A percentile compares a stretch with the other conserved stretches of the same genome.
Evolutionary conservation across 345 rosid genomes (phyloP).

Genomic region (Raphanus raphanistrum): DNA sequence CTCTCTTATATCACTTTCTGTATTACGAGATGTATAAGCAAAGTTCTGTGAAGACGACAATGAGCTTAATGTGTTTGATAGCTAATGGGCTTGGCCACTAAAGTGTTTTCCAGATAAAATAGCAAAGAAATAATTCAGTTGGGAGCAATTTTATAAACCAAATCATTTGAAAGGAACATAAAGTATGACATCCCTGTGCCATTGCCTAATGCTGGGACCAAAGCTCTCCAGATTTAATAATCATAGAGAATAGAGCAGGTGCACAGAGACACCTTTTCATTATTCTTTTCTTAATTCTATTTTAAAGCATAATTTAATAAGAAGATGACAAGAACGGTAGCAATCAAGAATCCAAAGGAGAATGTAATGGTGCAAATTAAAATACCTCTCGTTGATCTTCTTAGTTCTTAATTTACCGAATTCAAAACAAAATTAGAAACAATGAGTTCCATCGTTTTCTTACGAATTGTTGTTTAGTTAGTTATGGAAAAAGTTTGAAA

Average conservation of each 20-base stretch:
- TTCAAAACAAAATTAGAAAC: no score
- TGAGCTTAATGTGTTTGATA: no score
- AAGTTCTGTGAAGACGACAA: no score
- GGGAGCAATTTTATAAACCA: slow-evolving; percentile 4
- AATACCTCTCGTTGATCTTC: neutral
- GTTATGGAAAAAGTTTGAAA: neutral
- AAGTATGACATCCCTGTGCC: slow-evolving; percentile 23
- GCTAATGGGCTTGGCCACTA: no score
- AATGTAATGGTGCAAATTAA: neutral
- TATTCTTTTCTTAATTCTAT: neutral
- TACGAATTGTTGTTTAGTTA: neutral
- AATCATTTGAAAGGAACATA: slow-evolving; percentile 15
- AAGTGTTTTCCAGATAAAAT: neutral
- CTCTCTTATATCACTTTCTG: no score
- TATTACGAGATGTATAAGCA: no score
- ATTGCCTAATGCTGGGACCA: slow-evolving; percentile 18
- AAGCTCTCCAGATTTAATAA: neutral
- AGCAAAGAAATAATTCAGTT: neutral
- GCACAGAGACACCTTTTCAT: neutral
- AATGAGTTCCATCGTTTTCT: slow-evolving; percentile 1
- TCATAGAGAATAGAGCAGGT: slow-evolving; percentile 30
- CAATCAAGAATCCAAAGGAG: slow-evolving; percentile 29
- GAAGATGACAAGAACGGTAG: slow-evolving; percentile 10
- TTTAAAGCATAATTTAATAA: slow-evolving; percentile 1
- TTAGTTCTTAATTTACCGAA: neutral